Percentiles rank a stretch among this genome's conserved stretches.
These are phyloP conservation scores for Anthracocystis walkeri DNA, from an alignment of 1,284 basidiomycete species.

Conservation along the genomic window DNA sequence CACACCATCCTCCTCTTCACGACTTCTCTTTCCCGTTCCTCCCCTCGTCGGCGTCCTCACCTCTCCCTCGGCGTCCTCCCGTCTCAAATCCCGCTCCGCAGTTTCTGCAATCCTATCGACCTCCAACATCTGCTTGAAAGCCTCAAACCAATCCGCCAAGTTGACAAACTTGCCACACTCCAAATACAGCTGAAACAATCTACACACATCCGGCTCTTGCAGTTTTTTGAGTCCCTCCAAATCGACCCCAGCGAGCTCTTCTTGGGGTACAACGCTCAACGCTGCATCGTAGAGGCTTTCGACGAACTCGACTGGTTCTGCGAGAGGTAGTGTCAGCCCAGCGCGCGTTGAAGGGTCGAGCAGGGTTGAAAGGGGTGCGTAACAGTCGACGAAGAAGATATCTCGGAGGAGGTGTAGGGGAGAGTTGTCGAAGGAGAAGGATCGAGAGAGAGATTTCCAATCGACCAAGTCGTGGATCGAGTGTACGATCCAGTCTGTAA, in stretches of 20 bases:
- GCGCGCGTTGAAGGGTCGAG: slow-evolving; percentile 38
- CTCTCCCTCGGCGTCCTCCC: not conserved
- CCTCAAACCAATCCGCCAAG: slow-evolving; percentile 65
- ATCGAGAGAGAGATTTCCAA: slow-evolving; percentile 22
- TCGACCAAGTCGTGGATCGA: slow-evolving; percentile 35
- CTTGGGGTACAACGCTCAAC: slow-evolving; percentile 30
- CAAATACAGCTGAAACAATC: slow-evolving; percentile 57
- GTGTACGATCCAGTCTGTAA: slow-evolving; percentile 44
- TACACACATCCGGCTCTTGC: slow-evolving; percentile 57
- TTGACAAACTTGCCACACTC: slow-evolving; percentile 65
- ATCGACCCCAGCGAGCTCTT: slow-evolving; percentile 28
- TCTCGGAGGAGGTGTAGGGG: slow-evolving; percentile 28
- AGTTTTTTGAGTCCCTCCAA: slow-evolving; percentile 8
- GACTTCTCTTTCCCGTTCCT: too few relatives aligned
- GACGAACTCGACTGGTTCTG: slow-evolving; percentile 34
- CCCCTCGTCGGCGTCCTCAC: too few relatives aligned
- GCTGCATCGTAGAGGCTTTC: slow-evolving; percentile 46
- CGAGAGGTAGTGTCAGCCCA: slow-evolving; percentile 27
- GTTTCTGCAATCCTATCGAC: slow-evolving; percentile 12
- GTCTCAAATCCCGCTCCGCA: slow-evolving; percentile 5
- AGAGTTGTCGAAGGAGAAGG: slow-evolving; percentile 5
- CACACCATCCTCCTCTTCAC: too few relatives aligned
- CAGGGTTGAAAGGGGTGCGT: slow-evolving; percentile 28
- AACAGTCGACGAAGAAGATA: slow-evolving; percentile 45
- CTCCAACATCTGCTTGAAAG: slow-evolving; percentile 57